Conservation (phyloP, 345 rosid species). For the Raphanus sativus region DNA sequence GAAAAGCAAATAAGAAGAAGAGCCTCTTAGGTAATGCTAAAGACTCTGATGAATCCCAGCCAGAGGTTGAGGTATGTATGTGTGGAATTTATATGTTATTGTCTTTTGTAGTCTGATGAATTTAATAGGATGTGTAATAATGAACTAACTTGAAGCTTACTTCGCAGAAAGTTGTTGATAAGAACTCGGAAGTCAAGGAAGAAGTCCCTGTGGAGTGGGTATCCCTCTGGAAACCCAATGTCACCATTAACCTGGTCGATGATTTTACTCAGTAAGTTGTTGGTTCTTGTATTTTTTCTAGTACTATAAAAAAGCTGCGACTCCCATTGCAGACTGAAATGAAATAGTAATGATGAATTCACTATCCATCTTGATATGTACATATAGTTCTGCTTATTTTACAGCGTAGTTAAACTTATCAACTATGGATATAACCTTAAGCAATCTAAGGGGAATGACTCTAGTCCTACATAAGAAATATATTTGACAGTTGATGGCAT, state of each 20-base stretch:
- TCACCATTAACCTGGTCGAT: constrained; percentile 86
- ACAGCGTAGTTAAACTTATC: background rate
- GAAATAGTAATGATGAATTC: background rate
- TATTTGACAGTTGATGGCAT: constrained; percentile 4
- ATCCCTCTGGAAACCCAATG: constrained; percentile 93
- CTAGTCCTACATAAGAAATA: background rate
- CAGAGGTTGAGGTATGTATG: constrained; percentile 50
- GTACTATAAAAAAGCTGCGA: background rate
- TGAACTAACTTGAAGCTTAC: background rate
- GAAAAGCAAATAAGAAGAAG: constrained; percentile 70
- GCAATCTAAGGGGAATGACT: background rate
- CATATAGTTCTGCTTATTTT: no score
- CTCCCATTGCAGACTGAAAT: background rate
- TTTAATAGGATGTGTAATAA: background rate
- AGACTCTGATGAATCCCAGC: constrained; percentile 43
- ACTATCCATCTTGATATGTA: background rate
- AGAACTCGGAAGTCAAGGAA: constrained; percentile 54
- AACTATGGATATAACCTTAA: background rate
- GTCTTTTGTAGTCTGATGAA: background rate
- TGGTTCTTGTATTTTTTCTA: constrained; percentile 3
- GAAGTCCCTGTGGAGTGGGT: constrained; percentile 80
- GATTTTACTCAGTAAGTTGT: constrained; percentile 76
- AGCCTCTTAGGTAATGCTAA: constrained; percentile 68
- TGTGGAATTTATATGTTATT: background rate
- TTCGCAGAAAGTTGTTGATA: constrained; percentile 49